A percentile compares a stretch with the other conserved stretches of the same genome.
Conservation (phyloP, 1,139 yeast genomes). For the Saccharomyces uvarum region DNA sequence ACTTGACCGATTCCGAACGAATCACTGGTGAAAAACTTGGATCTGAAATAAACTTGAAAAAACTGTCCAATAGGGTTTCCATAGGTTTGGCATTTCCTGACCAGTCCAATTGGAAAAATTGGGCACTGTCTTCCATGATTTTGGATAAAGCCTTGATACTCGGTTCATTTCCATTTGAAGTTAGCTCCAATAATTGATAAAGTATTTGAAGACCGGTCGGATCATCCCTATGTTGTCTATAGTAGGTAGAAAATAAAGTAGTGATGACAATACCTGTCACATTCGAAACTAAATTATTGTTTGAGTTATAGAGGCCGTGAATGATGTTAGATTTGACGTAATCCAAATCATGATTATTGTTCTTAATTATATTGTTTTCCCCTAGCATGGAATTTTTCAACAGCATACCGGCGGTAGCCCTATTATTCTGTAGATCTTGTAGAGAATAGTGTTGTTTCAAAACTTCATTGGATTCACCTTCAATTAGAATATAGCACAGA, state of each 20-base stretch:
- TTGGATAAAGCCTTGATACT: constrained; percentile 78
- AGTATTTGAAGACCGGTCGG: constrained; percentile 58
- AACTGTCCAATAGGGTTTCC: constrained; percentile 56
- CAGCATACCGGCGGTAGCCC: constrained; percentile 85
- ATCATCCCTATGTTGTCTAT: constrained; percentile 31
- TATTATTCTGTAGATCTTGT: constrained; percentile 39
- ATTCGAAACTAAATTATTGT: constrained; percentile 60
- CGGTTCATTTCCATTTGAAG: constrained; percentile 54
- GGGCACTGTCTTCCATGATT: constrained; percentile 70
- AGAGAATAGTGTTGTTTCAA: constrained; percentile 25
- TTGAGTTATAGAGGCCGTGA: constrained; percentile 54
- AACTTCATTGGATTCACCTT: constrained; percentile 39
- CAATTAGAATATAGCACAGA: constrained; percentile 58
- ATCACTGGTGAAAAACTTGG: constrained; percentile 39
- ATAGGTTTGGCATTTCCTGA: constrained; percentile 47
- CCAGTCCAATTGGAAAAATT: constrained; percentile 49
- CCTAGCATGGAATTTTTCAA: constrained; percentile 63
- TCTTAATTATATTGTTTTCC: constrained; percentile 27
- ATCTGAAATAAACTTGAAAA: constrained; percentile 46
- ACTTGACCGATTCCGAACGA: constrained; percentile 57
- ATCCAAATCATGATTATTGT: constrained; percentile 24
- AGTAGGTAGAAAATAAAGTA: constrained; percentile 55
- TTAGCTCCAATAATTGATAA: constrained; percentile 56
- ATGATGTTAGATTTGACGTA: constrained; percentile 59
- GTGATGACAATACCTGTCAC: constrained; percentile 90